Evolutionary conservation across 169 alveolate genomes (phyloP).

Genomic region (Plasmodium reichenowi): DNA sequence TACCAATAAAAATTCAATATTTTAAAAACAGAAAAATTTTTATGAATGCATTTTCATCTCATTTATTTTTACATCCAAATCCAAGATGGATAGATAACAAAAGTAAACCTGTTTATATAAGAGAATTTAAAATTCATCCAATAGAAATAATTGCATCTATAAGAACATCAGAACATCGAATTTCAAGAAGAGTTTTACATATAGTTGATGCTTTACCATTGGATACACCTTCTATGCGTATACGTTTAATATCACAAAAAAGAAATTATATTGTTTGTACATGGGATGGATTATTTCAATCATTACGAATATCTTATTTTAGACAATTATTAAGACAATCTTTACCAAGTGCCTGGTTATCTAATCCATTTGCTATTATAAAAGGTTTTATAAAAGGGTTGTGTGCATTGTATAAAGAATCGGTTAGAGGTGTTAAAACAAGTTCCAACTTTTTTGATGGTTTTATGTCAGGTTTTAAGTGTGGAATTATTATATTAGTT

Average conservation of each 20-base stretch:
- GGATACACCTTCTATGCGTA: constrained; percentile 92
- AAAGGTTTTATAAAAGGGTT: constrained; percentile 90
- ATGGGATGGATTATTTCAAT: constrained; percentile 89
- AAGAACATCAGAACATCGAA: constrained; percentile 90
- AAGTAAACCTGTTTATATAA: constrained; percentile 88
- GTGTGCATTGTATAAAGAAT: constrained; percentile 84
- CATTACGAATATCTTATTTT: constrained; percentile 88
- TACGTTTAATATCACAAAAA: constrained; percentile 88
- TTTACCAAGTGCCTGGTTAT: constrained; percentile 92
- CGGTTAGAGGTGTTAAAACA: constrained; percentile 84
- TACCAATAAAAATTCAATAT: constrained; percentile 76
- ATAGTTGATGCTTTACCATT: constrained; percentile 92
- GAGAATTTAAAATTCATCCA: constrained; percentile 87
- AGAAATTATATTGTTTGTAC: constrained; percentile 85
- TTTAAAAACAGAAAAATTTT: constrained; percentile 76
- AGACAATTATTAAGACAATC: constrained; percentile 91
- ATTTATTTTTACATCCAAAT: constrained; percentile 82
- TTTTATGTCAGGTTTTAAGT: constrained; percentile 88
- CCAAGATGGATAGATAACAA: constrained; percentile 85
- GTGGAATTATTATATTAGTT: constrained; percentile 89
- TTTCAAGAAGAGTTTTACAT: constrained; percentile 89
- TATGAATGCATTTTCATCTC: constrained; percentile 77
- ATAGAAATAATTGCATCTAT: constrained; percentile 89
- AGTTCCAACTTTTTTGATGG: constrained; percentile 88
- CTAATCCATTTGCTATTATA: constrained; percentile 90